phyloP scores from a whole-genome alignment of 805 yeast species.

The Cyberlindnera saturnus region DNA sequence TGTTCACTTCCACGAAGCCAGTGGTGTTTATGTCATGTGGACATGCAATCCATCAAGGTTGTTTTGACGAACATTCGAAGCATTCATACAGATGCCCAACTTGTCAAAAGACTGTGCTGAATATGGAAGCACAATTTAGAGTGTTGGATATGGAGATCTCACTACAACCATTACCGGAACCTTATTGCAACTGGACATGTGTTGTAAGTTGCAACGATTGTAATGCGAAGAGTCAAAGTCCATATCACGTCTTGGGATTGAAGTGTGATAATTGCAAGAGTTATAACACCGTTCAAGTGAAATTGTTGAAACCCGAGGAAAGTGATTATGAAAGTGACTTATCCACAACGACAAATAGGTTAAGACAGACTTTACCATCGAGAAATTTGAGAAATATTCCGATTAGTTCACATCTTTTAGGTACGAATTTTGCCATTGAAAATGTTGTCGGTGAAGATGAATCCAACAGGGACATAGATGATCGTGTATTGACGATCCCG shows the following conservation, averaged over 20 bases:
- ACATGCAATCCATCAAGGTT: constrained; percentile 83
- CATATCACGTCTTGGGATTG: constrained; percentile 80
- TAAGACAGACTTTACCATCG: constrained; percentile 8
- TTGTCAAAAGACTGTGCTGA: constrained; percentile 76
- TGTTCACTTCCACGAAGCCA: constrained; percentile 75
- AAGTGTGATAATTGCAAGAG: constrained; percentile 84
- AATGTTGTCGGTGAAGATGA: constrained; percentile 9
- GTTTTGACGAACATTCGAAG: constrained; percentile 76
- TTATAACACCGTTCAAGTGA: constrained; percentile 76
- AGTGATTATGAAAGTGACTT: constrained; percentile 28
- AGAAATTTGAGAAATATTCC: constrained; percentile 20
- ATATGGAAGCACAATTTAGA: constrained; percentile 85
- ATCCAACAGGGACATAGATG: background rate
- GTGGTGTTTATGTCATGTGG: constrained; percentile 94
- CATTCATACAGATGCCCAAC: constrained; percentile 89
- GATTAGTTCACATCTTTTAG: constrained; percentile 16
- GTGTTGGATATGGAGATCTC: constrained; percentile 79
- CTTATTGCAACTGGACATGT: constrained; percentile 70
- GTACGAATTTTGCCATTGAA: constrained; percentile 23
- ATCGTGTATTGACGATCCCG: constrained; percentile 19
- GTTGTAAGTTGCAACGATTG: constrained; percentile 83
- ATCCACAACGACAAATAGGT: constrained; percentile 15
- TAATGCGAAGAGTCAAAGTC: constrained; percentile 67
- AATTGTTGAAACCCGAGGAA: constrained; percentile 63
- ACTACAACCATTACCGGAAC: constrained; percentile 73